Percentiles rank a stretch among this genome's conserved stretches.
Conservation (phyloP, 202 grass and related monocot genomes). For the Panicum virgatum region DNA sequence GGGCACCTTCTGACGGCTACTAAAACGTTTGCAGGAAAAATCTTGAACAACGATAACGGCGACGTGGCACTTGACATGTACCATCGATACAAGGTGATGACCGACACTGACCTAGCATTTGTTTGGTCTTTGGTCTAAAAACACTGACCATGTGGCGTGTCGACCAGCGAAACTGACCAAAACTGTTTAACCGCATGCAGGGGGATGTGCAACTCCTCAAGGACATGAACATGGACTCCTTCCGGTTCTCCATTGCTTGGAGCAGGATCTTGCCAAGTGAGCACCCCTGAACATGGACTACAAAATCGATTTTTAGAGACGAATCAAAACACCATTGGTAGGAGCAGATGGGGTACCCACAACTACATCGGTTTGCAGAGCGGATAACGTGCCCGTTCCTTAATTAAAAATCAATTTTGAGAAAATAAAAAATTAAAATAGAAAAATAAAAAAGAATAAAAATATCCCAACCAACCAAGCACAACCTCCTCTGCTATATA, state of each 20-base stretch:
- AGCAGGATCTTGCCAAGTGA: constrained; percentile 74
- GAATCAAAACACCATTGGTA: too few relatives aligned
- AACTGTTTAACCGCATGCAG: constrained; percentile 38
- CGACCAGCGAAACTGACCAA: background rate
- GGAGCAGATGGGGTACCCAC: too few relatives aligned
- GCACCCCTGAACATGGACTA: background rate
- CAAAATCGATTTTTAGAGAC: too few relatives aligned
- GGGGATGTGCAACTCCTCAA: constrained; percentile 60
- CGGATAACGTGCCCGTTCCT: too few relatives aligned
- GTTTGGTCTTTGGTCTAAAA: too few relatives aligned
- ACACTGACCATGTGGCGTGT: background rate
- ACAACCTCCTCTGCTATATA: too few relatives aligned
- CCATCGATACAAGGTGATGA: constrained; percentile 76
- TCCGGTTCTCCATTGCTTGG: constrained; percentile 80
- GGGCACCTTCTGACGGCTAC: background rate
- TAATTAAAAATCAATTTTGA: too few relatives aligned
- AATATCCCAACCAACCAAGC: too few relatives aligned
- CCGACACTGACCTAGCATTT: too few relatives aligned
- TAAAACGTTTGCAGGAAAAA: constrained; percentile 52
- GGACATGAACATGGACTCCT: constrained; percentile 60
- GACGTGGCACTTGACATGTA: constrained; percentile 68
- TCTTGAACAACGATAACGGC: constrained; percentile 51
- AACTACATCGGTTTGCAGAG: too few relatives aligned
- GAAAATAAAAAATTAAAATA: too few relatives aligned
- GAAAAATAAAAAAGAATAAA: too few relatives aligned